Evolutionary conservation across 345 rosid genomes (phyloP), one percentile per base, ranked within the genome.

Genomic region (Leavenworthia alabamica): DNA sequence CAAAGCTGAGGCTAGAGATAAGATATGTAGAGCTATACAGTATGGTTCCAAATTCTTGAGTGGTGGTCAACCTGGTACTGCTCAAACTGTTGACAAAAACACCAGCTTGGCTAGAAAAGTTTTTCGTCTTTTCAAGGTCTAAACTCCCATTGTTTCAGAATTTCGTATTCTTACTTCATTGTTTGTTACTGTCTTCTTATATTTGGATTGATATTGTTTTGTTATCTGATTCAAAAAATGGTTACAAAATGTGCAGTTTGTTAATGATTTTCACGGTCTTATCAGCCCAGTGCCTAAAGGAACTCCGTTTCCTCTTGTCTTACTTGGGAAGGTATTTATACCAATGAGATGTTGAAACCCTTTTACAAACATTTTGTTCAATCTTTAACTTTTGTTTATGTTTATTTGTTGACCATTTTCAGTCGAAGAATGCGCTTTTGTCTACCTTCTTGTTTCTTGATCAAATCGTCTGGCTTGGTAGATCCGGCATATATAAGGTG

Each of bases 1-100:
- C 69, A 90, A 90, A 80, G 97, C 95, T 70, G 99, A 90, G 71
- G 95, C 99, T 60, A 83, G 99, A 76, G 99, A 94, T 77, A 94
- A 94, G 96, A 86, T 94, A 51, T 94, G 97, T 68, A 82, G 99
- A 79, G 97, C 96, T 47, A 94, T 94, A 72, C 99, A 90, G 33
- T 90, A 84, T 64, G 99, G 99, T 70, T 90, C 97, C 1, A 90
- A 84, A 66, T 94, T 90, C 71, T 19, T 94, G 72, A 94, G 99
- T 39, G 40, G 79, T 52, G 99, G 99, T n/a, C 68, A 86, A 57
- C 84, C 99, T 68, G 95, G 99, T 68, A 84, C 93, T 0, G 96
- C 99, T 59, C 96, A 88, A 78, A 86, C 69, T 67, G 96, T 94
- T 11, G 95, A 94, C 78, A 90, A 84, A 68, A 79, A 86, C 28